A percentile compares a stretch with the other conserved stretches of the same genome.
These are phyloP conservation scores for Verticillium dahliae DNA, from an alignment of 2,329 filamentous ascomycete genomes.

Conservation along the genomic window DNA sequence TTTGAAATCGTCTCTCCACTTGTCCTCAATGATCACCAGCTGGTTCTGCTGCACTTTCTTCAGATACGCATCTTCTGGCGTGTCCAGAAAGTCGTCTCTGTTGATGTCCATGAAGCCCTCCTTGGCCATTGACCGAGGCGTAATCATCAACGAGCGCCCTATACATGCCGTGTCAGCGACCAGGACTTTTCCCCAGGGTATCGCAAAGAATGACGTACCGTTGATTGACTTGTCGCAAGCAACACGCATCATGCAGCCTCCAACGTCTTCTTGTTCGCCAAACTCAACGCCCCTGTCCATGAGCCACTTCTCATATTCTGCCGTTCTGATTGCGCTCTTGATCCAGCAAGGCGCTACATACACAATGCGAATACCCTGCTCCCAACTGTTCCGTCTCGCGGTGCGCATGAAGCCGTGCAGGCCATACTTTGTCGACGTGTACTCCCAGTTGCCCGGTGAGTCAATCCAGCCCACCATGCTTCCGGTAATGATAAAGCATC, in stretches of 20 bases:
- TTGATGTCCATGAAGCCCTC: slow-evolving; percentile 32
- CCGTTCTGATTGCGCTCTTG: slow-evolving; percentile 25
- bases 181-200: neutral
- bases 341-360: slow-evolving; percentile 38
- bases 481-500: slow-evolving; percentile 41
- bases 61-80: slow-evolving; percentile 26
- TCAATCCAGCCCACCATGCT: slow-evolving; percentile 42
- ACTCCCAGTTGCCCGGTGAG: slow-evolving; percentile 30
- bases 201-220: slow-evolving; percentile 10
- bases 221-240: slow-evolving; percentile 23
- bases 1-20: slow-evolving; percentile 28
- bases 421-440: slow-evolving; percentile 36
- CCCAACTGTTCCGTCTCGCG: slow-evolving; percentile 26
- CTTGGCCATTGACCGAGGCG: slow-evolving; percentile 26
- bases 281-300: slow-evolving; percentile 31
- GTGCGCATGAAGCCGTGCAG: slow-evolving; percentile 35
- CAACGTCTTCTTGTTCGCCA: slow-evolving; percentile 23
- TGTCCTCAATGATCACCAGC: slow-evolving; percentile 33
- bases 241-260: slow-evolving; percentile 25
- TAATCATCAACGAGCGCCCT: slow-evolving; percentile 33
- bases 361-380: slow-evolving; percentile 38
- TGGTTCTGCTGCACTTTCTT: slow-evolving; percentile 29
- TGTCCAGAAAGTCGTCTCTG: slow-evolving; percentile 26
- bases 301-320: slow-evolving; percentile 33
- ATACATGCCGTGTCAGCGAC: neutral